Evolutionary conservation across 768 basidiomycete genomes (phyloP).

Genomic region (Amanita jacksonii): DNA sequence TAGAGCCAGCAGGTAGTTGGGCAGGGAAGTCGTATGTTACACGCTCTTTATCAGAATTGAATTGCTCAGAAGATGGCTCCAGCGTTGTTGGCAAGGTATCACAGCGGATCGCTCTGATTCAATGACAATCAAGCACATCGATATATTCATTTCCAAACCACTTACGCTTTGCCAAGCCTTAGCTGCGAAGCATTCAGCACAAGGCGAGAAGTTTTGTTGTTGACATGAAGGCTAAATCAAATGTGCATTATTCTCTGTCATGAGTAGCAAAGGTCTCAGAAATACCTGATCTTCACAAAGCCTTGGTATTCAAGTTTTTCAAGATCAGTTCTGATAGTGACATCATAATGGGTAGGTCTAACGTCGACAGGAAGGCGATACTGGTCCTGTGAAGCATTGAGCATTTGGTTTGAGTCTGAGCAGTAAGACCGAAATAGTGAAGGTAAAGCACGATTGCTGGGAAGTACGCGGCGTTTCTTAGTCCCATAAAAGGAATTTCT

Average conservation of each 20-base stretch:
- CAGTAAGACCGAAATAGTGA: slow-evolving; percentile 17
- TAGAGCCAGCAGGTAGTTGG: slow-evolving; percentile 54
- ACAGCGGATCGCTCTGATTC: slow-evolving; percentile 37
- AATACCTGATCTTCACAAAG: slow-evolving; percentile 60
- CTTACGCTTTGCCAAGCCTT: slow-evolving; percentile 43
- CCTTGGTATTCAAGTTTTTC: slow-evolving; percentile 69
- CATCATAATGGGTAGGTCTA: slow-evolving; percentile 67
- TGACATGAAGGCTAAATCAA: slow-evolving; percentile 47
- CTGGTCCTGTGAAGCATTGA: slow-evolving; percentile 22
- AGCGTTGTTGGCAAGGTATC: slow-evolving; percentile 43
- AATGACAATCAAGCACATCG: background rate
- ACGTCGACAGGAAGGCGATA: slow-evolving; percentile 62
- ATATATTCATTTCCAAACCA: slow-evolving; percentile 6
- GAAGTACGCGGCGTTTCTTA: no score
- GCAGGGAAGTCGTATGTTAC: slow-evolving; percentile 49
- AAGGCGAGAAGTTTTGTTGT: slow-evolving; percentile 48
- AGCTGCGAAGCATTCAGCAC: slow-evolving; percentile 60
- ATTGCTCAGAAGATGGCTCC: slow-evolving; percentile 30
- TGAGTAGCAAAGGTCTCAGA: slow-evolving; percentile 9
- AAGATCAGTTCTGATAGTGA: slow-evolving; percentile 77
- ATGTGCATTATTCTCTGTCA: no score
- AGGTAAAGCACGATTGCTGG: background rate
- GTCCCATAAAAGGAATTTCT: no score
- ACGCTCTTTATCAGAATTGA: slow-evolving; percentile 59
- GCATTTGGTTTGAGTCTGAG: slow-evolving; percentile 15